Conservation (phyloP, 2,329 filamentous ascomycete species). For the Fusarium sp. region DNA sequence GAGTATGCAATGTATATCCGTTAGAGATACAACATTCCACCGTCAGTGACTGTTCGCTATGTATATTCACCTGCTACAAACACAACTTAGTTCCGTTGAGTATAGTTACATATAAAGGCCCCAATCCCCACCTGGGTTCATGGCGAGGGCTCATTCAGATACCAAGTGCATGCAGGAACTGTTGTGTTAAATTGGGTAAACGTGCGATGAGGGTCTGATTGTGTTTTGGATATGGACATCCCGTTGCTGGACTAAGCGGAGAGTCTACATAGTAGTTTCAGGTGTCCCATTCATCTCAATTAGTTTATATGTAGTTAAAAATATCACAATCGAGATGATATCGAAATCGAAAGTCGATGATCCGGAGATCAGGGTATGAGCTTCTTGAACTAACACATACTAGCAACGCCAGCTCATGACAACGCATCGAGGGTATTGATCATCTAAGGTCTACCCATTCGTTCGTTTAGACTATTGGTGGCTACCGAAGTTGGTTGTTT, state of each 20-base stretch:
- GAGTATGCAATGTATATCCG: not conserved
- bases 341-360: not conserved
- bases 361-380: not conserved
- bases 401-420: not conserved
- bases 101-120: not conserved
- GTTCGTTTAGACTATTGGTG: not conserved
- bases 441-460: not conserved
- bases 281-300: not conserved
- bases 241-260: not conserved
- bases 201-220: not conserved
- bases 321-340: not conserved
- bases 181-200: not conserved
- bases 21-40: constrained; percentile 1
- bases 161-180: not conserved
- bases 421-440: not conserved
- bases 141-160: not conserved
- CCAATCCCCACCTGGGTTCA: not conserved
- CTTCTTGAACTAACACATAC: not conserved
- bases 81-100: not conserved
- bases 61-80: not conserved
- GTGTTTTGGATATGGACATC: not conserved
- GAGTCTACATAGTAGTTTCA: not conserved
- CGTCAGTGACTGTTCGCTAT: not conserved
- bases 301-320: not conserved
- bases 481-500: not conserved